Evolutionary conservation across 1,284 basidiomycete genomes (phyloP).

Genomic region (Volvariella volvacea): DNA sequence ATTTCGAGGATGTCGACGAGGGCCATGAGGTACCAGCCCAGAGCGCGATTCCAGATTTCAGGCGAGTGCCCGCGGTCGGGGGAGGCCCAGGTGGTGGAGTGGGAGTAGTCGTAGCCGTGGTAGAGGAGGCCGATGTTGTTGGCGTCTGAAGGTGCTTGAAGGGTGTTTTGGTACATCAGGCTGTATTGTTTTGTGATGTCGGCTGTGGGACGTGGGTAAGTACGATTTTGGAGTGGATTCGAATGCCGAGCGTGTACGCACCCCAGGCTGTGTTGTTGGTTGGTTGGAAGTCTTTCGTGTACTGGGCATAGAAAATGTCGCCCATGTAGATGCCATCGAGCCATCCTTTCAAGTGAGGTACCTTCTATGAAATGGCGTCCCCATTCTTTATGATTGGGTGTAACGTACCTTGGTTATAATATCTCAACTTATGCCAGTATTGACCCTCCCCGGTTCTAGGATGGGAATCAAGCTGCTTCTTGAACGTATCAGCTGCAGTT

Average conservation of each 20-base stretch:
- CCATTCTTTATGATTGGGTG: background rate
- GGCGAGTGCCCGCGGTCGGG: slow-evolving; percentile 39
- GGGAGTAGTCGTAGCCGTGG: slow-evolving; percentile 42
- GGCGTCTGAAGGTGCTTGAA: slow-evolving; percentile 28
- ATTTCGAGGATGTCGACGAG: slow-evolving; percentile 40
- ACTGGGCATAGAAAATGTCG: slow-evolving; percentile 37
- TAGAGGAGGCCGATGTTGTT: slow-evolving; percentile 38
- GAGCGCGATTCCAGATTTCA: slow-evolving; percentile 41
- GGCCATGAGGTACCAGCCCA: slow-evolving; percentile 47
- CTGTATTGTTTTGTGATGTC: slow-evolving; percentile 37
- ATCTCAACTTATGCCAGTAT: slow-evolving; percentile 36
- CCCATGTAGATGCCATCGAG: slow-evolving; percentile 45
- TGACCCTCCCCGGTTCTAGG: slow-evolving; percentile 36
- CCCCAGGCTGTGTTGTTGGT: slow-evolving; percentile 36
- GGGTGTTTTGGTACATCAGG: slow-evolving; percentile 37
- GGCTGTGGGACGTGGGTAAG: slow-evolving; percentile 15
- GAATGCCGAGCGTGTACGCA: too few species aligned
- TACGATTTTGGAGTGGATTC: background rate
- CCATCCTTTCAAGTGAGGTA: slow-evolving; percentile 26
- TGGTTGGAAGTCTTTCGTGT: slow-evolving; percentile 30
- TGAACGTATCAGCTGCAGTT: slow-evolving; percentile 29
- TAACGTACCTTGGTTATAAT: slow-evolving; percentile 33
- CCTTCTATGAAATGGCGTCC: background rate
- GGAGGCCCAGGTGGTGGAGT: slow-evolving; percentile 36
- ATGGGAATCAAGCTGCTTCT: slow-evolving; percentile 31